Evolutionary conservation across 495 filamentous ascomycete species (phyloP).

Genomic region (Annulohypoxylon stygium): DNA sequence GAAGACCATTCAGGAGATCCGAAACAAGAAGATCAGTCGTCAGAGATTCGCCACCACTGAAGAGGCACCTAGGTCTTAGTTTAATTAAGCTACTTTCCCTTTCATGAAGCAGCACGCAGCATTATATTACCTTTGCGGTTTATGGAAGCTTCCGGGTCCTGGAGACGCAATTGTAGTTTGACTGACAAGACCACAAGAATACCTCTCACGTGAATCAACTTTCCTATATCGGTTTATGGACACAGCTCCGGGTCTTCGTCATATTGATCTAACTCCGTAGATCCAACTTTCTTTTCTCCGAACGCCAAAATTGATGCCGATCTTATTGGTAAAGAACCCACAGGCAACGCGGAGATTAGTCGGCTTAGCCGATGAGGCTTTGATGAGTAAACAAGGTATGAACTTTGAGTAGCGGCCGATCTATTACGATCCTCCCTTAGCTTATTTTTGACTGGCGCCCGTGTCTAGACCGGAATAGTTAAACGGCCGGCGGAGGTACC

Average conservation of each 20-base stretch:
- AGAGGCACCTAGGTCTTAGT: background rate
- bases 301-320: background rate
- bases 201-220: background rate
- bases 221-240: background rate
- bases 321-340: background rate
- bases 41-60: background rate
- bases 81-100: background rate
- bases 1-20: background rate
- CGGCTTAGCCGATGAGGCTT: background rate
- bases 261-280: background rate
- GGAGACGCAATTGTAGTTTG: background rate
- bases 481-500: background rate
- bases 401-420: background rate
- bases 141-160: background rate
- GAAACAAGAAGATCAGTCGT: background rate
- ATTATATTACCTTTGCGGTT: background rate
- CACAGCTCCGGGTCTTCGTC: background rate
- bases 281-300: background rate
- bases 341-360: background rate
- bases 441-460: background rate
- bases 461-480: background rate
- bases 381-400: background rate
- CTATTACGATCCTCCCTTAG: background rate
- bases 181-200: background rate
- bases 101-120: background rate